phyloP scores from a whole-genome alignment of 345 rosid genomes.

The Ailanthus altissimus region DNA sequence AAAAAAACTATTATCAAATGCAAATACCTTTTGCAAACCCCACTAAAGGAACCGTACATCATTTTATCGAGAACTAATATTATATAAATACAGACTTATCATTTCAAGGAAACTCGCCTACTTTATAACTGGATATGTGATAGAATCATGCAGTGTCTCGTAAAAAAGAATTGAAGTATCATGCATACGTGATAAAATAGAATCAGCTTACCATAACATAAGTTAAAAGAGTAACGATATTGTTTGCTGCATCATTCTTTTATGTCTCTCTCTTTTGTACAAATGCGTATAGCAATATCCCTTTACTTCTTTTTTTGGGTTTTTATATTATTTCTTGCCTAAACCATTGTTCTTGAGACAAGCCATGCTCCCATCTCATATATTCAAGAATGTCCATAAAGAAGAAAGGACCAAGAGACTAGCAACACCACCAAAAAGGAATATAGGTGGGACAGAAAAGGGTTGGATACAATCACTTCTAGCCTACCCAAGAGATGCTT shows the following conservation, averaged over 20 bases:
- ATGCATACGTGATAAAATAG: too few relatives aligned
- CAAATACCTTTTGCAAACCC: background rate
- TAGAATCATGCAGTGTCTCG: background rate
- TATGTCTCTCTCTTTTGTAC: too few relatives aligned
- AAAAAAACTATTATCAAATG: background rate
- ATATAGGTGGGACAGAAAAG: slow-evolving; percentile 10
- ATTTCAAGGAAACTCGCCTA: background rate
- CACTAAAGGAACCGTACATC: background rate
- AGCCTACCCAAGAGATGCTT: slow-evolving; percentile 13
- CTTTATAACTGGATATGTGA: background rate
- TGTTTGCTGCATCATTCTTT: too few relatives aligned
- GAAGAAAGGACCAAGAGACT: slow-evolving; percentile 3
- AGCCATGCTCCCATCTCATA: slow-evolving; percentile 4
- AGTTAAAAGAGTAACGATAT: too few relatives aligned
- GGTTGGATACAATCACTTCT: slow-evolving; percentile 19
- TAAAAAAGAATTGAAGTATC: too few relatives aligned
- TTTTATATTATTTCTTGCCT: background rate
- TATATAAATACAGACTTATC: background rate
- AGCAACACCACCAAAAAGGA: background rate
- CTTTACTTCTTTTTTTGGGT: background rate
- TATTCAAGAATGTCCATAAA: slow-evolving; percentile 29
- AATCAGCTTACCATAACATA: background rate
- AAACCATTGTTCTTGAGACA: background rate
- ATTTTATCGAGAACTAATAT: background rate
- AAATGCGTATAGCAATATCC: background rate